These are phyloP conservation scores for Neurospora sp. DNA, from an alignment of 495 filamentous ascomycete genomes.

Conservation along the genomic window DNA sequence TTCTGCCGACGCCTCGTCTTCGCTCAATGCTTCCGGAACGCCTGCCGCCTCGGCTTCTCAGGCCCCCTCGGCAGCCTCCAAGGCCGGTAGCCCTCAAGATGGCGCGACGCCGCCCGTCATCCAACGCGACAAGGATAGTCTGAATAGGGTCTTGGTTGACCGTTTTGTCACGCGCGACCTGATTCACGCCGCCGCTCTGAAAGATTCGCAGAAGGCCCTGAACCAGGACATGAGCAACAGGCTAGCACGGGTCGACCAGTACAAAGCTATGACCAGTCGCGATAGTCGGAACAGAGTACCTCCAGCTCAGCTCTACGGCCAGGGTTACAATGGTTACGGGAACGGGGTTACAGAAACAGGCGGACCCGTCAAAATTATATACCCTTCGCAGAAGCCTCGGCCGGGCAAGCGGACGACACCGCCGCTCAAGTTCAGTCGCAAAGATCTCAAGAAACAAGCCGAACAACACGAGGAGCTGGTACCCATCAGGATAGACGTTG, in stretches of 20 bases:
- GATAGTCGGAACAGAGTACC: constrained; percentile 27
- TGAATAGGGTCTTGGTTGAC: constrained; percentile 54
- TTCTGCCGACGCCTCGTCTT: constrained; percentile 3
- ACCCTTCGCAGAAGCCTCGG: constrained; percentile 61
- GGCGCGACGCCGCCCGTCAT: constrained; percentile 15
- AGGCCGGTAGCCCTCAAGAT: constrained; percentile 18
- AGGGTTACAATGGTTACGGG: constrained; percentile 82
- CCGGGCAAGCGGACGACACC: constrained; percentile 65
- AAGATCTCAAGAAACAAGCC: constrained; percentile 70
- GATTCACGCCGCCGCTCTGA: constrained; percentile 52
- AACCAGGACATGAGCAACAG: constrained; percentile 29
- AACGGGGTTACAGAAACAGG: constrained; percentile 67
- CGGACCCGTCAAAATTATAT: constrained; percentile 48
- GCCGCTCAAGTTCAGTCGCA: constrained; percentile 58
- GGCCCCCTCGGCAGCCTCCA: constrained; percentile 21
- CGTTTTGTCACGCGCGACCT: constrained; percentile 72
- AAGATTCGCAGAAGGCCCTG: constrained; percentile 31
- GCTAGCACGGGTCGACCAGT: constrained; percentile 33
- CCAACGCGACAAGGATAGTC: constrained; percentile 34
- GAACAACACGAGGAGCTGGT: constrained; percentile 87
- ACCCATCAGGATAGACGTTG: constrained; percentile 83
- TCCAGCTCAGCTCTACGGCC: constrained; percentile 46
- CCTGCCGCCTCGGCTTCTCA: constrained; percentile 14
- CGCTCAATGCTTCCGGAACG: constrained; percentile 7
- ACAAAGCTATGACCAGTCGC: constrained; percentile 31